phyloP scores from a whole-genome alignment of 768 basidiomycete species.

The Rhodosporidiobolus odoratus region DNA sequence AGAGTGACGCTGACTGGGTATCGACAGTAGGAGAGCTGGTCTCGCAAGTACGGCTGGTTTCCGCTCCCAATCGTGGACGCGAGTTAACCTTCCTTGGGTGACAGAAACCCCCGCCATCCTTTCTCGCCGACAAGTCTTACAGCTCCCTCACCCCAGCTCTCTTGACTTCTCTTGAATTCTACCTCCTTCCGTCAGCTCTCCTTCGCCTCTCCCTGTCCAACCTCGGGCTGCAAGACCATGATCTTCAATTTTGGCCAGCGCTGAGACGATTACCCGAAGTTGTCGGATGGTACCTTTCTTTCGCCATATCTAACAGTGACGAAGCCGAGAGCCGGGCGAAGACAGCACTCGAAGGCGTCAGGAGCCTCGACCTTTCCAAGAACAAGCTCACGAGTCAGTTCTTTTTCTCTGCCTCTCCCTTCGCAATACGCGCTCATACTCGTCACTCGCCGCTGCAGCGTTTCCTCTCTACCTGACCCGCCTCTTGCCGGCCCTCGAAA shows the following conservation, averaged over 20 bases:
- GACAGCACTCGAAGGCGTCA: neutral
- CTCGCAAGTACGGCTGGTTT: neutral
- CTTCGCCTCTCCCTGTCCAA: conserved; percentile 21
- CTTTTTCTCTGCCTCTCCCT: neutral
- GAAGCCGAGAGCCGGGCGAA: neutral
- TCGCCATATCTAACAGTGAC: neutral
- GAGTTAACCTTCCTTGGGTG: accelerated
- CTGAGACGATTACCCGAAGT: neutral
- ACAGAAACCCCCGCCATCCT: conserved; percentile 20
- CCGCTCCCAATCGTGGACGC: neutral
- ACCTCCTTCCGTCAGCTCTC: conserved; percentile 23
- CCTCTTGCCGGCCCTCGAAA: conserved; percentile 25
- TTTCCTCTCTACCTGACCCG: conserved; percentile 9
- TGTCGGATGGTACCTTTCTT: conserved; percentile 23
- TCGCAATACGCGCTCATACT: too few species aligned
- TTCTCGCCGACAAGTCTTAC: neutral
- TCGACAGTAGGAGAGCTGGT: neutral
- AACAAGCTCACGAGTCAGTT: conserved; percentile 12
- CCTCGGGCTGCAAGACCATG: neutral
- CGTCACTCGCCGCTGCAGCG: conserved; percentile 1
- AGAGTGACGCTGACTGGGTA: conserved; percentile 15
- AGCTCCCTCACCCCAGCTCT: neutral
- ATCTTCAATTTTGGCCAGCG: neutral
- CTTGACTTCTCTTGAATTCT: conserved; percentile 25
- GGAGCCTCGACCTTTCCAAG: conserved; percentile 17